Conservation (phyloP, 768 basidiomycete genomes). For the Pleurotus djamor region DNA sequence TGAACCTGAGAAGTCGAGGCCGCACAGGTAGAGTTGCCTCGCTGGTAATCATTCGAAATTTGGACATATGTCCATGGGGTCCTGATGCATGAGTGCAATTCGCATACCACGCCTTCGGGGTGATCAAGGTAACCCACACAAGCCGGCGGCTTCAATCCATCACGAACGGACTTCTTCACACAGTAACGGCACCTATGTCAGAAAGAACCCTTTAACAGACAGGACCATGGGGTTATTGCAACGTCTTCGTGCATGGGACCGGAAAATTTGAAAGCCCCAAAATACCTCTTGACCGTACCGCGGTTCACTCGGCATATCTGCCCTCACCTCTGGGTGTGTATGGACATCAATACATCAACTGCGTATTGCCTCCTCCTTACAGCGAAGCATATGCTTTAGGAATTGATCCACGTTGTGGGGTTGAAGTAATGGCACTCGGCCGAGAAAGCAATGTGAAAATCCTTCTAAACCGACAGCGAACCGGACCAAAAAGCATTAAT, state of each 20-base stretch:
- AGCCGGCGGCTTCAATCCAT: background rate
- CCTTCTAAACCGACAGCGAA: too few relatives aligned
- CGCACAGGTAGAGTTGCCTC: too few relatives aligned
- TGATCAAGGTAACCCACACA: background rate
- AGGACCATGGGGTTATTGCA: background rate
- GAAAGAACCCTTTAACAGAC: background rate
- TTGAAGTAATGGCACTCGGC: background rate
- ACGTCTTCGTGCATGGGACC: background rate
- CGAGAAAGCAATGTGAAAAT: too few relatives aligned
- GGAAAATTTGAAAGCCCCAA: background rate
- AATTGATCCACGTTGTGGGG: background rate
- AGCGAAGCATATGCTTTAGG: too few relatives aligned
- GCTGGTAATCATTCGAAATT: background rate
- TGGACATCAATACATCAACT: background rate
- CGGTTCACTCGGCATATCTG: background rate
- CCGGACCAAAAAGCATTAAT: too few relatives aligned
- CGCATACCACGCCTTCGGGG: too few relatives aligned
- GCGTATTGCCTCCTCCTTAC: background rate
- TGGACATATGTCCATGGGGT: background rate
- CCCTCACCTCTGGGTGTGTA: background rate
- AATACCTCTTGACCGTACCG: background rate
- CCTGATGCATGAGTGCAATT: background rate
- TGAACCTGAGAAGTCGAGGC: too few relatives aligned
- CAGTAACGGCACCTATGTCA: background rate
- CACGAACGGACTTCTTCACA: background rate